Conservation (phyloP, 352 stramenopile species). For the Pythium scleroteichum region DNA sequence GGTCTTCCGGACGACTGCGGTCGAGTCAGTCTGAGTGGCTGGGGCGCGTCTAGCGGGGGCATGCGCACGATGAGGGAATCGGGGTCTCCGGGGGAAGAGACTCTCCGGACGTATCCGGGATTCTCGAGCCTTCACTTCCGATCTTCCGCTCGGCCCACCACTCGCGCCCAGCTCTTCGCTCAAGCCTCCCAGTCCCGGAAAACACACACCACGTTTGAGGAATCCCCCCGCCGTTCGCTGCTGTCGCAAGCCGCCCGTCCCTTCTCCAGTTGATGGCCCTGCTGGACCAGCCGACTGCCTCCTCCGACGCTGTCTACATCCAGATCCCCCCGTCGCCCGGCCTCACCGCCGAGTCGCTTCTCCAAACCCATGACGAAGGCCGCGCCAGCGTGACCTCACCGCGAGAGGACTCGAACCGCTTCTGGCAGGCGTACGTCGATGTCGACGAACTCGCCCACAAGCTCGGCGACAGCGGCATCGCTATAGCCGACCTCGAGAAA, state of each 20-base stretch:
- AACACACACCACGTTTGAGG: neutral
- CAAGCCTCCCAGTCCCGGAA: neutral
- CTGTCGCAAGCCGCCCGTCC: neutral
- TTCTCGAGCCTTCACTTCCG: neutral
- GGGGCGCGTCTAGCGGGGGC: neutral
- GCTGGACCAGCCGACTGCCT: neutral
- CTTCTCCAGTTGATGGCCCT: slow-evolving; percentile 2
- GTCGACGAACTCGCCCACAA: slow-evolving; percentile 28
- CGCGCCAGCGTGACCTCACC: neutral
- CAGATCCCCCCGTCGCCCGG: neutral
- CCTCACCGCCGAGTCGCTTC: neutral
- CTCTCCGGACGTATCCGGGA: neutral
- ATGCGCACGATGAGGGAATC: neutral
- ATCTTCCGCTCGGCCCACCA: neutral
- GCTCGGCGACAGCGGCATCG: slow-evolving; percentile 29
- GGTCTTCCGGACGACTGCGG: neutral
- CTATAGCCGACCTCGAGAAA: slow-evolving; percentile 27
- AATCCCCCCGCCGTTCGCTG: slow-evolving; percentile 7
- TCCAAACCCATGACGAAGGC: neutral
- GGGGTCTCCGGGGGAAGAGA: neutral
- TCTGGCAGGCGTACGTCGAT: slow-evolving; percentile 39
- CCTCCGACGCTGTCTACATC: slow-evolving; percentile 1
- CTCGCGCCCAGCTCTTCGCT: too few relatives aligned
- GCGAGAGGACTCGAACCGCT: slow-evolving; percentile 15
- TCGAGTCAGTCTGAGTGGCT: neutral